phyloP scores from a whole-genome alignment of 805 yeast species.

The Saitoella complicata region DNA sequence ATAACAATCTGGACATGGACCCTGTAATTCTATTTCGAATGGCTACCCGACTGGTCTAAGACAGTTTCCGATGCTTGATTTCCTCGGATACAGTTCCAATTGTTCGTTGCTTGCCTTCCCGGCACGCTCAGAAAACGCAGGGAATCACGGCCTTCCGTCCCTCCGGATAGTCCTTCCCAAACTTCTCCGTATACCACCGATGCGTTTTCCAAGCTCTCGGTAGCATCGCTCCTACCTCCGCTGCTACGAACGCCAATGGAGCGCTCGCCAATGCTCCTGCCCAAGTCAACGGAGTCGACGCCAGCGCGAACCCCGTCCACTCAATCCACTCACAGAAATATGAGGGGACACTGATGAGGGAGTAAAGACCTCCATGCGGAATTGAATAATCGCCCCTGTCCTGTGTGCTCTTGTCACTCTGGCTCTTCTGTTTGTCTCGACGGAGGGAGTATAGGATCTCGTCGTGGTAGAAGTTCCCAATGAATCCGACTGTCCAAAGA shows the following conservation, averaged over 20 bases:
- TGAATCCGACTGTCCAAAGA: background rate
- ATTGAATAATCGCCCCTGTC: background rate
- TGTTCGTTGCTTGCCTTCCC: too few species aligned
- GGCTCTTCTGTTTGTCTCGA: background rate
- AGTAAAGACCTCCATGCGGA: slow-evolving; percentile 2
- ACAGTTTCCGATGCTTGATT: too few species aligned
- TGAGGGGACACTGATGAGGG: background rate
- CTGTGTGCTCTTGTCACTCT: background rate
- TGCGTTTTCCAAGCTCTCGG: background rate
- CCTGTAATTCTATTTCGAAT: too few species aligned
- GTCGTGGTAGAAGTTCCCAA: slow-evolving; percentile 2
- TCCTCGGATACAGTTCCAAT: too few species aligned
- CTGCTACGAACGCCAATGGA: background rate
- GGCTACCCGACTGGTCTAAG: too few species aligned
- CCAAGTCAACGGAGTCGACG: background rate
- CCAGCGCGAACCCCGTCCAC: slow-evolving; percentile 2
- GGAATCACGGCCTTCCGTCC: slow-evolving; percentile 2
- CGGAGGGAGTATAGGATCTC: slow-evolving; percentile 1
- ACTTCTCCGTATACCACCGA: background rate
- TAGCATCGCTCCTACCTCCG: background rate
- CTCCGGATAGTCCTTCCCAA: background rate
- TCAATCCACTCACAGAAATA: slow-evolving; percentile 3
- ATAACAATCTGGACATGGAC: too few species aligned
- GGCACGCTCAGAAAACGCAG: background rate
- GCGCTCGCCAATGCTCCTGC: background rate